Evolutionary conservation across 345 rosid species (phyloP).

Genomic region (Brassica cretica): DNA sequence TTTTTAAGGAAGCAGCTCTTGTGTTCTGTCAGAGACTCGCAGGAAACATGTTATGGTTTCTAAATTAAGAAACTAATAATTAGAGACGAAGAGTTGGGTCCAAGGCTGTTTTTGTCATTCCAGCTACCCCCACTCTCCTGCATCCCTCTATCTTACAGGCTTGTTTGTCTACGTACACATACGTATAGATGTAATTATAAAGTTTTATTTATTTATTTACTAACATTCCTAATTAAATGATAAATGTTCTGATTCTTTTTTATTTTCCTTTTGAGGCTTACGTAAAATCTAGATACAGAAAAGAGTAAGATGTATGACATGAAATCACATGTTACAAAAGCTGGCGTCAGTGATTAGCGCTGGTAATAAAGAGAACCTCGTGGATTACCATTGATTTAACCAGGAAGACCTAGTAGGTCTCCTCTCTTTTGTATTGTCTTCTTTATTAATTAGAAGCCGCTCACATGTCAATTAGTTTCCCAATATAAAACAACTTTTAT

Average conservation of each 20-base stretch:
- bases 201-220: background rate
- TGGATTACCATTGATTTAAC: conserved; percentile 4
- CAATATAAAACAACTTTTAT: background rate
- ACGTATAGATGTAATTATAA: background rate
- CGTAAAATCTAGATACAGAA: conserved; percentile 5
- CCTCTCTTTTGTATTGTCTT: conserved; percentile 3
- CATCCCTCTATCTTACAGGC: background rate
- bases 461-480: conserved; percentile 17
- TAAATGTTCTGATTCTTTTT: background rate
- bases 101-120: conserved; percentile 26
- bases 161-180: conserved; percentile 6
- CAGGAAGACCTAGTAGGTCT: conserved; percentile 5
- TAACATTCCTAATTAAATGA: background rate
- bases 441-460: background rate
- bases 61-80: conserved; percentile 30
- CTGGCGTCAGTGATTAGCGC: background rate
- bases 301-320: conserved; percentile 18
- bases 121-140: background rate
- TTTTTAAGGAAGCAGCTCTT: conserved; percentile 3
- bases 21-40: conserved; percentile 27
- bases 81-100: conserved; percentile 30
- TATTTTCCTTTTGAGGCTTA: background rate
- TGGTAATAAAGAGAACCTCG: background rate
- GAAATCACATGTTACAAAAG: background rate
- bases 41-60: conserved; percentile 39